Evolutionary conservation across 495 filamentous ascomycete genomes (phyloP).

Genomic region (Podospora conica): DNA sequence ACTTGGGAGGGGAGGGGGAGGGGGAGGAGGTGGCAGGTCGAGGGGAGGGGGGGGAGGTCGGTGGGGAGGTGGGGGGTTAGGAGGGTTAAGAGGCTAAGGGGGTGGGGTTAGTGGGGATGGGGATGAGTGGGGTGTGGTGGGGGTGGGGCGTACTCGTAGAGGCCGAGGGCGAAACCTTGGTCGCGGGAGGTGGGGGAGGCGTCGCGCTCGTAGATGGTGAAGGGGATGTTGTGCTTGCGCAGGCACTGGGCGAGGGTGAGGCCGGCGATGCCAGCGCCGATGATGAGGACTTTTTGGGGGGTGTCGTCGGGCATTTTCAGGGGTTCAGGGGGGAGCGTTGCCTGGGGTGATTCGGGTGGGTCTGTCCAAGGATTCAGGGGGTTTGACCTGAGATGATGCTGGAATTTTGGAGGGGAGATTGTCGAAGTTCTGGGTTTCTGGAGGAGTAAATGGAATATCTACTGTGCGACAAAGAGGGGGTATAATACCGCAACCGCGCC

Average conservation of each 20-base stretch:
- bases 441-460: too few species aligned
- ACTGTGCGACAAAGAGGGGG: too few species aligned
- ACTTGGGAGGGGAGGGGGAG: constrained; percentile 45
- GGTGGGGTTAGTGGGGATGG: too few species aligned
- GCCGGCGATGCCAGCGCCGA: constrained; percentile 32
- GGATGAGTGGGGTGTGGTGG: not conserved
- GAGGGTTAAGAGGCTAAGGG: too few species aligned
- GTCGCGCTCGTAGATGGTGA: constrained; percentile 48
- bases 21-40: constrained; percentile 33
- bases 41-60: constrained; percentile 12
- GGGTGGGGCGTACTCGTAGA: constrained; percentile 44
- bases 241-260: constrained; percentile 37
- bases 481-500: too few species aligned
- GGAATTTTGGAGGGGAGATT: too few species aligned
- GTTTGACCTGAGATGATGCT: too few species aligned
- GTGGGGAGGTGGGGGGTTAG: constrained; percentile 9
- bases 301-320: not conserved
- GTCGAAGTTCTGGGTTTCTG: too few species aligned
- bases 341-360: too few species aligned
- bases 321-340: too few species aligned
- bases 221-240: constrained; percentile 45
- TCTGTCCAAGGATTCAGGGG: too few species aligned
- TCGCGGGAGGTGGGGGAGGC: constrained; percentile 27
- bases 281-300: constrained; percentile 20
- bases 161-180: constrained; percentile 49